phyloP scores from a whole-genome alignment of 352 stramenopile genomes.

The Phytophthora macrochlamydospora region DNA sequence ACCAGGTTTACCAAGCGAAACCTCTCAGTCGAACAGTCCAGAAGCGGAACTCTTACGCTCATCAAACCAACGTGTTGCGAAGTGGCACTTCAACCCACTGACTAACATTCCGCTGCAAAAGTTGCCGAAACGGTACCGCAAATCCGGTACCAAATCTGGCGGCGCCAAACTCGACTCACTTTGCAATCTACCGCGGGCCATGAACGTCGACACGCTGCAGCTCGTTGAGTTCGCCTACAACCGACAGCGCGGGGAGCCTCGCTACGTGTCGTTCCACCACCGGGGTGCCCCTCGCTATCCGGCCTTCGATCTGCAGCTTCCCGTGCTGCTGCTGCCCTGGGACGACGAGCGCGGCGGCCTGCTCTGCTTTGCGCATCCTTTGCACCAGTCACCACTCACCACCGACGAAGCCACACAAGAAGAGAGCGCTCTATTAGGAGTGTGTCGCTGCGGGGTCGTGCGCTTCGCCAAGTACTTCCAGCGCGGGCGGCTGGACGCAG shows the following conservation, averaged over 20 bases:
- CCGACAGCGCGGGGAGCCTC: slow-evolving; percentile 61
- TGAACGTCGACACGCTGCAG: slow-evolving; percentile 50
- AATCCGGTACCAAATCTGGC: too few species aligned
- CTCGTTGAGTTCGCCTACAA: slow-evolving; percentile 79
- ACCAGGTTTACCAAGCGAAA: too few species aligned
- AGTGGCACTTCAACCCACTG: too few species aligned
- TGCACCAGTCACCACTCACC: slow-evolving; percentile 40
- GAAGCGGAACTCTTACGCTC: too few species aligned
- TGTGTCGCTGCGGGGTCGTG: slow-evolving; percentile 80
- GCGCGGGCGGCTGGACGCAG: slow-evolving; percentile 29
- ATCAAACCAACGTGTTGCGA: too few species aligned
- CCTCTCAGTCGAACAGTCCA: too few species aligned
- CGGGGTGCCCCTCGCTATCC: slow-evolving; percentile 78
- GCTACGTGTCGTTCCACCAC: slow-evolving; percentile 62
- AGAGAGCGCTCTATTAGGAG: slow-evolving; percentile 56
- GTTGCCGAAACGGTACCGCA: too few species aligned
- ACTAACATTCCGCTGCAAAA: too few species aligned
- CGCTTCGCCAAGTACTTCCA: slow-evolving; percentile 78
- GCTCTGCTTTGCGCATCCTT: slow-evolving; percentile 68
- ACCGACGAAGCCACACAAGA: slow-evolving; percentile 49
- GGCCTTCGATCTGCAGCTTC: slow-evolving; percentile 68
- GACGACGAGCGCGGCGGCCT: slow-evolving; percentile 67
- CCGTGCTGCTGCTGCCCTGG: slow-evolving; percentile 72
- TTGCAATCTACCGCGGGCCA: slow-evolving; percentile 9
- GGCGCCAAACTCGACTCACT: neutral